A percentile compares a stretch with the other conserved stretches of the same genome.
Conservation (phyloP, 75 land plant genomes). For the Selaginella tamariscina region DNA sequence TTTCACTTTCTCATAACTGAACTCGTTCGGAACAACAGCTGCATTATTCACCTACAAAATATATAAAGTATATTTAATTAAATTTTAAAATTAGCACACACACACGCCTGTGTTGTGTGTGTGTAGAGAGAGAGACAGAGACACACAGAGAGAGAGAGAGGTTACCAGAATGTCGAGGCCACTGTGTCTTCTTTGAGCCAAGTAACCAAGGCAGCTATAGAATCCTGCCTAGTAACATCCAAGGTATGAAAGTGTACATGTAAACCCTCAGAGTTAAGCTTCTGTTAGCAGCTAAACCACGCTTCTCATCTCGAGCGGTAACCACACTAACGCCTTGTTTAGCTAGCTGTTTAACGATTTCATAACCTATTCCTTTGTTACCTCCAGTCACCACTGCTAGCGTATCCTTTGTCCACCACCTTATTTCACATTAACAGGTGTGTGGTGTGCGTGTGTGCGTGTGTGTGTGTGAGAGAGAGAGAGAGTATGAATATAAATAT, state of each 20-base stretch:
- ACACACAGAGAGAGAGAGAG: not conserved
- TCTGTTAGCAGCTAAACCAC: constrained; percentile 22
- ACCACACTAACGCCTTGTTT: constrained; percentile 39
- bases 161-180: constrained; percentile 49
- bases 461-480: no score
- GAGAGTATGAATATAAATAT: no score
- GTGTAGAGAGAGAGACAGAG: not conserved
- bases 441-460: no score
- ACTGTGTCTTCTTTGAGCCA: constrained; percentile 36
- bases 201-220: constrained; percentile 32
- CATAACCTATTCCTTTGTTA: constrained; percentile 55
- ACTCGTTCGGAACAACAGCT: constrained; percentile 31
- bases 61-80: not conserved
- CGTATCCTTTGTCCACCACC: constrained; percentile 48
- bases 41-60: constrained; percentile 70
- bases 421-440: no score
- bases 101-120: not conserved
- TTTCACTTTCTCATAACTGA: constrained; percentile 40
- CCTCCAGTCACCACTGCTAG: constrained; percentile 59
- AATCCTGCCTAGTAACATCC: constrained; percentile 29
- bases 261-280: not conserved
- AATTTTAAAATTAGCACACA: not conserved
- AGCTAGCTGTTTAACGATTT: constrained; percentile 35
- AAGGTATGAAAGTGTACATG: constrained; percentile 47
- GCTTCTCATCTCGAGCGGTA: constrained; percentile 40